Evolutionary conservation across 768 basidiomycete species (phyloP), one percentile per base, ranked within the genome.

Genomic region (Cystofilobasidium macerans): DNA sequence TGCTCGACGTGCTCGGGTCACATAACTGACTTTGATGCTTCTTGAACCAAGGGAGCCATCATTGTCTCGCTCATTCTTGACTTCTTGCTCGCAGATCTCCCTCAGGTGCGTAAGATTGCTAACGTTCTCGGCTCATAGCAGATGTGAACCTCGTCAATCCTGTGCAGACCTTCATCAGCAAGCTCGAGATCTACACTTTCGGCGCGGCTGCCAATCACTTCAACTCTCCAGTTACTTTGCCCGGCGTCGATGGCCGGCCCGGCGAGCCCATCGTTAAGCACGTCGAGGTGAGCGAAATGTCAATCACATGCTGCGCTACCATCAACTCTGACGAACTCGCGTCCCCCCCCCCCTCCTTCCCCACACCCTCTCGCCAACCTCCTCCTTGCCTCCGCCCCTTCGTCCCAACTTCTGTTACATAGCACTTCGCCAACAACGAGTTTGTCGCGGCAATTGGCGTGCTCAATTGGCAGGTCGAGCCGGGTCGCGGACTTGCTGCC

Each of bases 161-260:
- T 35, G 18, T 6, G 11, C 32, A 33, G 57, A 33, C 6, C 11
- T 16, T 5, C 33, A 35, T 35, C 38, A 48, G 30, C 26, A 73
- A 71, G 48, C 56, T 74, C 43, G 71, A 74, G 57, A 66, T 74
- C 56, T 74, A 72, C 67, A 74, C 72, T 2, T 72, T 73, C 56
- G 72, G 71, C 42, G 0, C 1, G 16, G 28, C 35, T 22, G 62
- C 71, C n/a, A 74, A 70, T 36, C 72, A 74, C 64, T 74, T 71
- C 59, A 71, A 69, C 57, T 63, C 67, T 7, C 70, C 70, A 0
- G 45, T 51, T 28, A 20, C 51, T 38, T 8, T n/a, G 3, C 30
- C 33, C 22, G 11, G 53, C 9, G 33, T 35, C 36, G 13, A 16
- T 28, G 32, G 24, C 22, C 18, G 43, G 3, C 13, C 2, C 18